Base-by-base conservation (phyloP, 1,284 basidiomycete species). In the Trichosporon faecale region DNA sequence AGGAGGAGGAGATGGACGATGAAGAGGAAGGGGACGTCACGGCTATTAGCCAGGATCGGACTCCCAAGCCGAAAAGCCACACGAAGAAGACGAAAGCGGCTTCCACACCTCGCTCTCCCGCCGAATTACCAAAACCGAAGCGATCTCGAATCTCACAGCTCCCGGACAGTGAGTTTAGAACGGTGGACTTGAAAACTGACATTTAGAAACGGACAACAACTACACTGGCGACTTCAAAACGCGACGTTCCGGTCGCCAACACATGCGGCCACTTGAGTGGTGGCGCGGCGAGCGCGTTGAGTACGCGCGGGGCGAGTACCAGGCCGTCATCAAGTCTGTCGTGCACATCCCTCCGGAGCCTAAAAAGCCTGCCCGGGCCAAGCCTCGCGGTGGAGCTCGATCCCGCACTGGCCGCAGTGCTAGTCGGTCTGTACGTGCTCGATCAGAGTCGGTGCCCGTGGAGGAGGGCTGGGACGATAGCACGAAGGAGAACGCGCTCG, bases 241-340 rank as follows among this genome's bases (percentile, higher is more conserved):
- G 2, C 90, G 95, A 8, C 89, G 92, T 63, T 90, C 92, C 35
- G 86, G 85, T 64, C 89, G 95, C 23, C 85, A 88, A 67, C 89
- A 90, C 16, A 90, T 89, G 76, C 85, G 85, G 64, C 97, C 96
- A 1, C 85, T 99, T 31, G 91, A 94, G 52, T 97, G 87, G 85
- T 99, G 97, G 97, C 88, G 93, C n/a, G 89, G 90, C 74, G 96
- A 99, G 82, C 91, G 90, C 72, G 88, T 94, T 29, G 89, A 95
- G 7, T 98, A 94, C 76, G 89, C 89, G 4, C 70, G 67, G 23
- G 80, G 85, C 16, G 84, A 88, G 14, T 85, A 88, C n/a, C 89
- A 91, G 8, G 89, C 95, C 1, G 89, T 90, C 52, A 92, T 97
- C 79, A 89, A 89, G 75, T 91, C 91, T 74, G 91, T 98, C 68